Percentiles rank a stretch among this genome's conserved stretches.
These are phyloP conservation scores for Cordia subcordata DNA, from an alignment of 257 asterid species.

Conservation along the genomic window DNA sequence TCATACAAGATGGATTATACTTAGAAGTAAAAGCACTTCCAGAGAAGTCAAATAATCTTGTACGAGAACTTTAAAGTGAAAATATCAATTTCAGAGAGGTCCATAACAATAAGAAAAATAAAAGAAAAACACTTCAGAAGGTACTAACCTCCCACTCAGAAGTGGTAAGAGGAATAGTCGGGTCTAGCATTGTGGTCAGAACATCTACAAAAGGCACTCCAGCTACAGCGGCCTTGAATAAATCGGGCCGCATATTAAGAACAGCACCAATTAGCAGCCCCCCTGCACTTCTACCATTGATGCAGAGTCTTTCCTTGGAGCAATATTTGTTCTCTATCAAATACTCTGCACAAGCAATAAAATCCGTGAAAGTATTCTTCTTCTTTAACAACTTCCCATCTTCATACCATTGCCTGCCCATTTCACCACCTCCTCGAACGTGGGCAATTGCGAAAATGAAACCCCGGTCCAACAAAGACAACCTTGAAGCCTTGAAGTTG, in stretches of 20 bases:
- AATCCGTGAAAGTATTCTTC: slow-evolving; percentile 88
- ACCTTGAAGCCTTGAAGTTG: slow-evolving; percentile 63
- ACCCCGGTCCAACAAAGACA: slow-evolving; percentile 90
- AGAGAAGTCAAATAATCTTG: background rate
- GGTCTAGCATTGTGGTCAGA: slow-evolving; percentile 96
- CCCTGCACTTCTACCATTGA: slow-evolving; percentile 95
- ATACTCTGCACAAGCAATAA: slow-evolving; percentile 79
- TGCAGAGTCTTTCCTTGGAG: slow-evolving; percentile 79
- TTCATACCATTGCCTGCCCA: slow-evolving; percentile 99
- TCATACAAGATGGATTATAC: no score
- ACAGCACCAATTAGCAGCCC: slow-evolving; percentile 95
- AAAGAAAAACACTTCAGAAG: background rate
- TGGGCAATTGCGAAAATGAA: slow-evolving; percentile 75
- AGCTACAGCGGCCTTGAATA: slow-evolving; percentile 84
- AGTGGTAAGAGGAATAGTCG: slow-evolving; percentile 94
- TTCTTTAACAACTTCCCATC: slow-evolving; percentile 84
- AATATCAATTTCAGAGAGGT: background rate
- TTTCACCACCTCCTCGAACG: slow-evolving; percentile 98
- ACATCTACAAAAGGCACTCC: slow-evolving; percentile 97
- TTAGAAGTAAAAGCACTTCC: no score
- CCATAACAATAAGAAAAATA: background rate
- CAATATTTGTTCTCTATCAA: slow-evolving; percentile 74
- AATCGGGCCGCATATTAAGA: slow-evolving; percentile 87
- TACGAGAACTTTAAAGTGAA: background rate
- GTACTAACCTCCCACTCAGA: slow-evolving; percentile 96